Conservation (phyloP, 2,329 filamentous ascomycete genomes). For the Metarhizium album region DNA sequence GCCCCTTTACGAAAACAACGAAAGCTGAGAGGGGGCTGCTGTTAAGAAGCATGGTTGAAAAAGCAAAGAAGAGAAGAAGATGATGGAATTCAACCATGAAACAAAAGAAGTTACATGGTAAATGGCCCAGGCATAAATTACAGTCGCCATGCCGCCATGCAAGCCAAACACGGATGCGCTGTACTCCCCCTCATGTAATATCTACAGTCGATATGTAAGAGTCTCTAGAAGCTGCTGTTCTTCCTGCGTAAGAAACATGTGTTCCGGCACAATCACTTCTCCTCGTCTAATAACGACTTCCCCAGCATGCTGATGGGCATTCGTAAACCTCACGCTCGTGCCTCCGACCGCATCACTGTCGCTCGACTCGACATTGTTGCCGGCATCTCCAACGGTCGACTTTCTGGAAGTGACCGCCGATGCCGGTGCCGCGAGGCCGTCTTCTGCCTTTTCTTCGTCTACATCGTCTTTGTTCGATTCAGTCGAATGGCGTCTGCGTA, state of each 20-base stretch:
- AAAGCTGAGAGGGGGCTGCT: too few species aligned
- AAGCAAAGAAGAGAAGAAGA: too few species aligned
- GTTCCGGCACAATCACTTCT: slow-evolving; percentile 22
- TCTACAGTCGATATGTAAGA: slow-evolving; percentile 19
- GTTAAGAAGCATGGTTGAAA: too few species aligned
- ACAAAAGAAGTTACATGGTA: too few species aligned
- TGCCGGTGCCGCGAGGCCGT: background rate
- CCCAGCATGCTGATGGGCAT: slow-evolving; percentile 5
- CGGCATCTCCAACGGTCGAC: slow-evolving; percentile 2
- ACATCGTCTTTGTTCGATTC: slow-evolving; percentile 3
- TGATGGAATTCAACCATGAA: too few species aligned
- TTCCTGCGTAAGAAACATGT: slow-evolving; percentile 26
- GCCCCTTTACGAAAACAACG: too few species aligned
- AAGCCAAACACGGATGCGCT: background rate
- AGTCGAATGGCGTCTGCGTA: slow-evolving; percentile 6
- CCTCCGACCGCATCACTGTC: slow-evolving; percentile 7
- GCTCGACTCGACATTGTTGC: background rate
- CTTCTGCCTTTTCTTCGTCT: slow-evolving; percentile 7
- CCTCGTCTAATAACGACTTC: slow-evolving; percentile 27
- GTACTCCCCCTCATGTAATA: background rate
- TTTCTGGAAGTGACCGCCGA: slow-evolving; percentile 9
- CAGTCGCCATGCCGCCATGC: too few species aligned
- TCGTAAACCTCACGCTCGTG: slow-evolving; percentile 9
- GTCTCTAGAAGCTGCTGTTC: slow-evolving; percentile 25
- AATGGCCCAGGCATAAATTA: too few species aligned